phyloP scores from a whole-genome alignment of 331 rosid species.

The Erythrophleum ivorense region DNA sequence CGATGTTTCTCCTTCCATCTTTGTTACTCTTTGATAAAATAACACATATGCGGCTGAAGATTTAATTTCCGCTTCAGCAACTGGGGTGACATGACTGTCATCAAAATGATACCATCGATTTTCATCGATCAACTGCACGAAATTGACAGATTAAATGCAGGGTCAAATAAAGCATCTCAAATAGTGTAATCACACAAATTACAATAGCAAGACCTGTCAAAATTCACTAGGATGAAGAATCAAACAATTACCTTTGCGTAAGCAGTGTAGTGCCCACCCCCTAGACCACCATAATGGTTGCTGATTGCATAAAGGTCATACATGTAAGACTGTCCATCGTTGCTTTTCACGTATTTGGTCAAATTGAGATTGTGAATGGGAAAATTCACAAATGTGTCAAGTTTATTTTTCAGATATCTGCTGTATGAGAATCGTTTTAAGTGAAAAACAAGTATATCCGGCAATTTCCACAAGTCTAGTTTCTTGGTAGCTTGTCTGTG shows the following conservation, averaged over 20 bases:
- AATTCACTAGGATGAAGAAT: slow-evolving; percentile 27
- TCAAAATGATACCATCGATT: slow-evolving; percentile 96
- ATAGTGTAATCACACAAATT: slow-evolving; percentile 19
- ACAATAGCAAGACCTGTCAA: slow-evolving; percentile 15
- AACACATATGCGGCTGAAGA: slow-evolving; percentile 92
- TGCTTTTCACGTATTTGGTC: slow-evolving; percentile 83
- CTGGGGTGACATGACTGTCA: slow-evolving; percentile 81
- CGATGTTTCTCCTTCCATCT: slow-evolving; percentile 56
- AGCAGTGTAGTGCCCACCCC: slow-evolving; percentile 98
- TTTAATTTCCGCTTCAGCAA: slow-evolving; percentile 74
- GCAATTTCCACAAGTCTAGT: slow-evolving; percentile 97
- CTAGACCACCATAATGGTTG: slow-evolving; percentile 98
- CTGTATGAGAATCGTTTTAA: slow-evolving; percentile 94
- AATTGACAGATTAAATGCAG: slow-evolving; percentile 21
- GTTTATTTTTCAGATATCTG: slow-evolving; percentile 94
- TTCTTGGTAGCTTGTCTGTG: slow-evolving; percentile 98
- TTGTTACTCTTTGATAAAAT: slow-evolving; percentile 77
- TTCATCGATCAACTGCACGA: slow-evolving; percentile 86
- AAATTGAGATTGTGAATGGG: slow-evolving; percentile 90
- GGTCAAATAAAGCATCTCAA: slow-evolving; percentile 35
- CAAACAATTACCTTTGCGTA: slow-evolving; percentile 73
- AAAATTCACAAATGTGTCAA: slow-evolving; percentile 88
- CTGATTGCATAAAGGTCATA: slow-evolving; percentile 92
- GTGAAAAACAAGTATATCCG: slow-evolving; percentile 95
- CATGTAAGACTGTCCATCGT: slow-evolving; percentile 68